phyloP scores from a whole-genome alignment of 2,329 filamentous ascomycete species.

The Cercospora zeina region DNA sequence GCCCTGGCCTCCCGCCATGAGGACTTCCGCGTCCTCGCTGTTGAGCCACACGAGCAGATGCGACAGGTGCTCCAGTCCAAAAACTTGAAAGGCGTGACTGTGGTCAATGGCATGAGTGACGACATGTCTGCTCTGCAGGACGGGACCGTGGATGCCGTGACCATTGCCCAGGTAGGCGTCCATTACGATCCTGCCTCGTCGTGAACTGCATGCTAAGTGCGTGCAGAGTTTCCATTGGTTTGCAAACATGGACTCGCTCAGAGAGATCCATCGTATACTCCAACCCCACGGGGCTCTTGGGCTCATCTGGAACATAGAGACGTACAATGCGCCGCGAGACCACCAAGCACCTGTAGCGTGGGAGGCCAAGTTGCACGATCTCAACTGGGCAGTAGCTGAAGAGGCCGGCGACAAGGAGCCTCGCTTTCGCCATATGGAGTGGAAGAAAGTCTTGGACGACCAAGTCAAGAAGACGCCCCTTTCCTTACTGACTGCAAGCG shows the following conservation, averaged over 20 bases:
- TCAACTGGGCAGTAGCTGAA: slow-evolving; percentile 58
- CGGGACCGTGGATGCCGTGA: slow-evolving; percentile 63
- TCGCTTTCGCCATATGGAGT: slow-evolving; percentile 65
- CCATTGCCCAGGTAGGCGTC: slow-evolving; percentile 65
- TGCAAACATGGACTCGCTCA: slow-evolving; percentile 61
- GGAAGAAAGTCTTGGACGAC: slow-evolving; percentile 64
- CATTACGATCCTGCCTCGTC: slow-evolving; percentile 9
- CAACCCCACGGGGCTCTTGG: slow-evolving; percentile 62
- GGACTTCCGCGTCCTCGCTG: slow-evolving; percentile 59
- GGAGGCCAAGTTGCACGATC: slow-evolving; percentile 63
- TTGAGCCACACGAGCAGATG: slow-evolving; percentile 69
- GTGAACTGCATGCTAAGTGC: slow-evolving; percentile 21
- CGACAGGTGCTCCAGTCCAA: slow-evolving; percentile 61
- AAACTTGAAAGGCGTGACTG: slow-evolving; percentile 55
- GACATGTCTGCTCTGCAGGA: slow-evolving; percentile 56
- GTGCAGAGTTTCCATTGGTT: slow-evolving; percentile 59
- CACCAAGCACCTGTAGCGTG: slow-evolving; percentile 61
- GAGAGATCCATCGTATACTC: slow-evolving; percentile 67
- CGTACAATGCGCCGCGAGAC: slow-evolving; percentile 60
- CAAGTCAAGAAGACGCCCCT: slow-evolving; percentile 57
- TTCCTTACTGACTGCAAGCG: slow-evolving; percentile 42
- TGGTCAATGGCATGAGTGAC: slow-evolving; percentile 60
- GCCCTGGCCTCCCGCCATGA: slow-evolving; percentile 60
- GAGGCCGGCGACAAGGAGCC: slow-evolving; percentile 59
- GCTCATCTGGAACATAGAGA: slow-evolving; percentile 62